Evolutionary conservation across 2,329 filamentous ascomycete species (phyloP), one percentile per base, ranked within the genome.

Genomic region (Hymenoscyphus albidus): DNA sequence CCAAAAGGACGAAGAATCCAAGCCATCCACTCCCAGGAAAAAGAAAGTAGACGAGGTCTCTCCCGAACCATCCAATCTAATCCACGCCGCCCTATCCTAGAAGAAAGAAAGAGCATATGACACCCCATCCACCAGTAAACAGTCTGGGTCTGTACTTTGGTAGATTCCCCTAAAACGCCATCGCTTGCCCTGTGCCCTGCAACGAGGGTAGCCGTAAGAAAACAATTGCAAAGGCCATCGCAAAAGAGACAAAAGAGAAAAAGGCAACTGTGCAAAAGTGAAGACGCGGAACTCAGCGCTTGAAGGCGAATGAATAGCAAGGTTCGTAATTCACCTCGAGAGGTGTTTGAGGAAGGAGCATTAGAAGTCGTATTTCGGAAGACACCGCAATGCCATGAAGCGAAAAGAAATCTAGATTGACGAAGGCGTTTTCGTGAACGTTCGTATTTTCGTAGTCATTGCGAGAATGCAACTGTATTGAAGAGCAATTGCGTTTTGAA

Each of bases 141-240:
- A 54, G 44, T 27, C 18, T 54, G 48, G 22, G 48, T 27, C 48
- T 54, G 48, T 54, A 54, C 35, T 35, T 54, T 27, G n/a, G 10
- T 27, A 22, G 48, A 10, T 27, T 18, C 48, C 48, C 48, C 48
- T 27, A 10, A 51, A 54, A 54, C 48, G 48, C 48, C 48, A 54
- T 54, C 48, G 48, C 48, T 27, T 54, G 48, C 48, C 48, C 48
- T 54, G 48, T 54, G 48, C 48, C 48, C 48, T 54, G 48, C 48
- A 54, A 54, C 48, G 48, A 54, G 48, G 48, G 48, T 54, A 54
- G 48, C 48, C 35, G 22, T 27, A 54, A 18, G 27, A 54, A 51
- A 54, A 35, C 9, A 35, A 35, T 6, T 35, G 35, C 35, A 35
- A 35, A 54, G 18, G 22, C 10, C 48, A 54, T 22, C 22, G 48